These are phyloP conservation scores for Pleurotus salmoneostramineus DNA, from an alignment of 768 basidiomycete genomes.

Conservation along the genomic window DNA sequence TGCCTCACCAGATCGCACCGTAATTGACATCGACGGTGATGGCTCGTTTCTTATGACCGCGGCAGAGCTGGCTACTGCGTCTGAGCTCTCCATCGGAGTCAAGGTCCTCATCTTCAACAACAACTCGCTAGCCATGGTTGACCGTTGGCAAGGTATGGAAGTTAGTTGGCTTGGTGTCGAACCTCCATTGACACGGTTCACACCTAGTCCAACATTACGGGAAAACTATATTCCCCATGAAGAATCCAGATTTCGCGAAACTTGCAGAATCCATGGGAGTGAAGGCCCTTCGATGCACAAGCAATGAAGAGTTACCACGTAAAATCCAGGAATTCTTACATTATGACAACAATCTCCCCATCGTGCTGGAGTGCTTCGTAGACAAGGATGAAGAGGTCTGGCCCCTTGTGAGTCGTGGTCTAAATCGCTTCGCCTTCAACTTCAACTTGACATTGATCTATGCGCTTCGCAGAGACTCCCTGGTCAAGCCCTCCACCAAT, in stretches of 20 bases:
- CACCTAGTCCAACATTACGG: constrained; percentile 91
- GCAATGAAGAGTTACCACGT: constrained; percentile 70
- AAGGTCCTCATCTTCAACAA: constrained; percentile 94
- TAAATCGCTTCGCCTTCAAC: neutral
- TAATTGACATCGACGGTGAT: constrained; percentile 96
- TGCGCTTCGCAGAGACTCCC: constrained; percentile 61
- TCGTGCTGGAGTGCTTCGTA: constrained; percentile 88
- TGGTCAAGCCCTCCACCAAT: constrained; percentile 92
- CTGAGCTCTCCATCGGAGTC: constrained; percentile 89
- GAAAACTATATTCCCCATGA: constrained; percentile 96
- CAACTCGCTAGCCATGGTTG: constrained; percentile 98
- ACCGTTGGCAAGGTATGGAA: constrained; percentile 90
- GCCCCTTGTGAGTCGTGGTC: constrained; percentile 63
- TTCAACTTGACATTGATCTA: constrained; percentile 10
- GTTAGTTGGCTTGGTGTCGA: constrained; percentile 13
- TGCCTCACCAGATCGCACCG: constrained; percentile 87
- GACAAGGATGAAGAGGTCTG: constrained; percentile 83
- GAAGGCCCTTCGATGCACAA: constrained; percentile 78
- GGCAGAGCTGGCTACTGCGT: constrained; percentile 95
- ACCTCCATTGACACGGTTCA: neutral
- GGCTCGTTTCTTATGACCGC: constrained; percentile 99
- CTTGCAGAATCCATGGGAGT: constrained; percentile 90
- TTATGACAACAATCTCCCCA: constrained; percentile 81
- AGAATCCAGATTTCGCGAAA: constrained; percentile 90
- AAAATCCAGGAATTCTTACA: constrained; percentile 99